phyloP scores from a whole-genome alignment of 1,284 basidiomycete species.

The Laetiporus sulphureus region DNA sequence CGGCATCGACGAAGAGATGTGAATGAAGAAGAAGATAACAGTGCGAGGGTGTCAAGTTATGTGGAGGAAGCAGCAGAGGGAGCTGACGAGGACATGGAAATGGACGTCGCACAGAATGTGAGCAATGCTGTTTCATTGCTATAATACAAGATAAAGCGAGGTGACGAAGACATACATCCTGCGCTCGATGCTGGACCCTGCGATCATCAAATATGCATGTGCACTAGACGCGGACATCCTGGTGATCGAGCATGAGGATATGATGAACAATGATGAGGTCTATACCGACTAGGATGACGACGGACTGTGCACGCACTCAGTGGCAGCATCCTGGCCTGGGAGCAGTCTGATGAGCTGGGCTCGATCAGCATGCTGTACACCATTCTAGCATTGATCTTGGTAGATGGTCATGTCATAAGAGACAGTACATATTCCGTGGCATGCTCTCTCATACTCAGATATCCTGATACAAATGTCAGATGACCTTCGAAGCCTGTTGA shows the following conservation, averaged over 20 bases:
- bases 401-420: conserved; percentile 56
- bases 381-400: conserved; percentile 65
- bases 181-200: conserved; percentile 51
- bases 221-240: conserved; percentile 48
- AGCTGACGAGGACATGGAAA: conserved; percentile 23
- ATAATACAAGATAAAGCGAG: no score
- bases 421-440: conserved; percentile 41
- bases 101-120: conserved; percentile 22
- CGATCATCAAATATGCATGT: conserved; percentile 52
- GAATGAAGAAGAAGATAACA: conserved; percentile 23
- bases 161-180: conserved; percentile 74
- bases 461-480: conserved; percentile 34
- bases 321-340: conserved; percentile 69
- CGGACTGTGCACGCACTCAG: conserved; percentile 34
- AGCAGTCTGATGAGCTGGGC: conserved; percentile 53
- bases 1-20: not conserved
- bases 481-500: conserved; percentile 56
- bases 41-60: no score
- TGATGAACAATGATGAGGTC: conserved; percentile 42
- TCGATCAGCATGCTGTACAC: conserved; percentile 61
- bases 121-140: conserved; percentile 9
- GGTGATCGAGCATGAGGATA: conserved; percentile 46
- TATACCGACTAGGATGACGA: conserved; percentile 33
- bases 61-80: conserved; percentile 21
- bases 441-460: not conserved